Evolutionary conservation across 345 rosid species (phyloP).

Genomic region (Rhizophora mangle): DNA sequence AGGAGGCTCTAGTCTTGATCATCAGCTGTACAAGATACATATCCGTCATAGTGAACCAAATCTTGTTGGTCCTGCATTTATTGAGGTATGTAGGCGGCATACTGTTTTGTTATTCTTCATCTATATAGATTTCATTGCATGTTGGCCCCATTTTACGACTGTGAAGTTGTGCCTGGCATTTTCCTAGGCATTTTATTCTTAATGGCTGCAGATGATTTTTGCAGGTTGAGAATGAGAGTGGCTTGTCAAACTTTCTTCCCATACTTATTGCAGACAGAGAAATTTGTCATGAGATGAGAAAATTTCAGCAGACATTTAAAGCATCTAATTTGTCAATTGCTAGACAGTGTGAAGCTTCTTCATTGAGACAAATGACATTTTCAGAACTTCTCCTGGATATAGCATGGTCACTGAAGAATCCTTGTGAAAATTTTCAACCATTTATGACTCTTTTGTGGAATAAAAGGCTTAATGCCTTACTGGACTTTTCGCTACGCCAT

Average conservation of each 20-base stretch:
- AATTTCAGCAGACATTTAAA: conserved; percentile 56
- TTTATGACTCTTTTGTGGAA: conserved; percentile 51
- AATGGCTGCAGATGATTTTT: conserved; percentile 8
- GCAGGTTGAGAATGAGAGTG: conserved; percentile 89
- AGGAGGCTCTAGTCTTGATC: conserved; percentile 39
- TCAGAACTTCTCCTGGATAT: conserved; percentile 73
- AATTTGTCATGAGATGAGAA: conserved; percentile 71
- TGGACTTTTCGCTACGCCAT: conserved; percentile 52
- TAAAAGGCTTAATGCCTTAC: conserved; percentile 54
- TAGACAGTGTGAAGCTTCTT: conserved; percentile 43
- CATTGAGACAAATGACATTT: conserved; percentile 42
- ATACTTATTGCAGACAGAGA: conserved; percentile 63
- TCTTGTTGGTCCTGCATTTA: conserved; percentile 86
- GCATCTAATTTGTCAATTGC: conserved; percentile 36
- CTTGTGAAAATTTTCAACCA: conserved; percentile 47
- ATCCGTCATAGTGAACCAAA: conserved; percentile 54
- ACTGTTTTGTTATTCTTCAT: background rate
- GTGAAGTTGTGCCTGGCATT: background rate
- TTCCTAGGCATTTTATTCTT: background rate
- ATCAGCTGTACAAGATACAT: conserved; percentile 60
- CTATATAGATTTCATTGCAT: background rate
- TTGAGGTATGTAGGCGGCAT: conserved; percentile 51
- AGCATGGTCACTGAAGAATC: conserved; percentile 80
- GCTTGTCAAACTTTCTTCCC: conserved; percentile 89
- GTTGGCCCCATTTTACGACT: background rate